A percentile compares a stretch with the other conserved stretches of the same genome.
These are phyloP conservation scores for Aspergillus sp. DNA, from an alignment of 2,329 filamentous ascomycete genomes.

Conservation along the genomic window DNA sequence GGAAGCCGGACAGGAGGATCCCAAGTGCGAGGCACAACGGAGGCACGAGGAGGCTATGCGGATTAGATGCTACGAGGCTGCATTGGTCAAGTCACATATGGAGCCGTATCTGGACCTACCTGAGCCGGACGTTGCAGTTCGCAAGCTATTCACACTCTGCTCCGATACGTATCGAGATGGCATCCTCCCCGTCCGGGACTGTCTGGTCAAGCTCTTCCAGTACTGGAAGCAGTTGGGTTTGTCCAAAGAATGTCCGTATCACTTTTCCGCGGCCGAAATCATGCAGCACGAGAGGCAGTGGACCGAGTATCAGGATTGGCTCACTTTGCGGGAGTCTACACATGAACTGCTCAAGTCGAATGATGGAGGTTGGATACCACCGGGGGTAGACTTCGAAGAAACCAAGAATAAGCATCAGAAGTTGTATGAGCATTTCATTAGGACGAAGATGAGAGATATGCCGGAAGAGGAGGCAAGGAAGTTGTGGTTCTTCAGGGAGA, in stretches of 20 bases:
- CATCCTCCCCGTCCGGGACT: conserved; percentile 10
- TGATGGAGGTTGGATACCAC: conserved; percentile 11
- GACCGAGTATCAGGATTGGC: conserved; percentile 10
- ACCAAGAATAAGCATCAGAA: conserved; percentile 6
- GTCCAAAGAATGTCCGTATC: conserved; percentile 7
- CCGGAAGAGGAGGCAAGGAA: conserved; percentile 9
- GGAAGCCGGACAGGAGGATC: conserved; percentile 10
- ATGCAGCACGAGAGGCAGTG: conserved; percentile 7
- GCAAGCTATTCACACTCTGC: conserved; percentile 9
- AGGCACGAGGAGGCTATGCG: conserved; percentile 8
- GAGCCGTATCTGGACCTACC: conserved; percentile 13
- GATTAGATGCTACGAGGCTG: conserved; percentile 18
- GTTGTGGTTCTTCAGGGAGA: conserved; percentile 11
- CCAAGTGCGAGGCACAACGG: conserved; percentile 4
- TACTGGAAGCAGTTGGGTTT: conserved; percentile 8
- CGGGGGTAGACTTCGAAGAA: conserved; percentile 10
- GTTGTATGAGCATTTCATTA: conserved; percentile 9
- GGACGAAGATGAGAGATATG: conserved; percentile 4
- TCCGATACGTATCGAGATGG: conserved; percentile 10
- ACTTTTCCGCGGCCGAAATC: conserved; percentile 6
- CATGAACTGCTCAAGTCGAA: conserved; percentile 9
- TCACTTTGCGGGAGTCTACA: conserved; percentile 9
- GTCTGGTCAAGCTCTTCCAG: conserved; percentile 10
- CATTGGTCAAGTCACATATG: conserved; percentile 12
- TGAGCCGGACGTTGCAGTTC: conserved; percentile 8